These are phyloP conservation scores for Phytophthora meadii DNA, from an alignment of 352 stramenopile genomes.

Conservation along the genomic window DNA sequence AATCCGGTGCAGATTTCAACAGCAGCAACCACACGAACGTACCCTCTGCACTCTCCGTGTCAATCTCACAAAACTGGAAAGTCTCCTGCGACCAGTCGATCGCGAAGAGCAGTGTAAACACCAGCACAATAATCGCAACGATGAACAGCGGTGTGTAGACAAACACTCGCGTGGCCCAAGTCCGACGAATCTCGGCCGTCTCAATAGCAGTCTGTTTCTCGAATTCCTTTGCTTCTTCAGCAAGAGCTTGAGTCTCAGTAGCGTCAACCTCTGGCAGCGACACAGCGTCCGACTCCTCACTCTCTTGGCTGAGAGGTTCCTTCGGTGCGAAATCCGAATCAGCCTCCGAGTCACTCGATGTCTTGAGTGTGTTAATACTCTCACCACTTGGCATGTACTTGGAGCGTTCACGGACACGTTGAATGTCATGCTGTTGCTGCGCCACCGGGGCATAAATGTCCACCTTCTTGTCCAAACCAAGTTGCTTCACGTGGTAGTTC, in stretches of 20 bases:
- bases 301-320: slow-evolving; percentile 36
- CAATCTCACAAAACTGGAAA: slow-evolving; percentile 54
- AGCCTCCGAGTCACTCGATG: slow-evolving; percentile 58
- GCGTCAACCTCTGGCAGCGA: slow-evolving; percentile 58
- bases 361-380: slow-evolving; percentile 40
- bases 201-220: slow-evolving; percentile 35
- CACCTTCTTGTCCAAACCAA: slow-evolving; percentile 80
- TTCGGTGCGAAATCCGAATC: slow-evolving; percentile 69
- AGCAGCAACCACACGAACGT: slow-evolving; percentile 16
- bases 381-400: slow-evolving; percentile 51
- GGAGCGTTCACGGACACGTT: slow-evolving; percentile 61
- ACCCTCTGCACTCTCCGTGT: slow-evolving; percentile 43
- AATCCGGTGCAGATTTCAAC: slow-evolving; percentile 6
- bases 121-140: slow-evolving; percentile 46
- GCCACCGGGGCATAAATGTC: slow-evolving; percentile 80
- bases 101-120: slow-evolving; percentile 55
- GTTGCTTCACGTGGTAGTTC: slow-evolving; percentile 83
- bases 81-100: slow-evolving; percentile 59
- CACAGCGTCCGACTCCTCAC: slow-evolving; percentile 50
- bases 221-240: slow-evolving; percentile 49
- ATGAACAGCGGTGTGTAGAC: slow-evolving; percentile 45
- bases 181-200: slow-evolving; percentile 26
- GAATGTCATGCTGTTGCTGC: slow-evolving; percentile 72
- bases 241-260: slow-evolving; percentile 48
- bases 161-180: slow-evolving; percentile 38